These are phyloP conservation scores for Pseudevernia furfuracea DNA, from an alignment of 495 filamentous ascomycete species.

Conservation along the genomic window DNA sequence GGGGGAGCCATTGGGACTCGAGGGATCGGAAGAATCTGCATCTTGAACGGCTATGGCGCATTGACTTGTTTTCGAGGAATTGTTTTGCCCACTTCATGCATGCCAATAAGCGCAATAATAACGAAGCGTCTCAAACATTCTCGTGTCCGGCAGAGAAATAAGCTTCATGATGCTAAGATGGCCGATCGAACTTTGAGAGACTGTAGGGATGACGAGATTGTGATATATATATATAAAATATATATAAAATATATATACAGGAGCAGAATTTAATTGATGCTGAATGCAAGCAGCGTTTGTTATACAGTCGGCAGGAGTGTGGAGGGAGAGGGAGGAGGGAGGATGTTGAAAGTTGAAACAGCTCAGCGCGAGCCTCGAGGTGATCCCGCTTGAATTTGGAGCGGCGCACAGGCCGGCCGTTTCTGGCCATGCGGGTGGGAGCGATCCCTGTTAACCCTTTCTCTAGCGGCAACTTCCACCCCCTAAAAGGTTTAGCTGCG, in stretches of 20 bases:
- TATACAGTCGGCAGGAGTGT: background rate
- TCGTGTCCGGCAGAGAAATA: background rate
- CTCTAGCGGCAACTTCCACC: background rate
- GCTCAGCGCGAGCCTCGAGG: background rate
- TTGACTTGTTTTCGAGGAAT: slow-evolving; percentile 14
- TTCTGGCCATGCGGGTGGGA: background rate
- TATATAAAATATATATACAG: background rate
- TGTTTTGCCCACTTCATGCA: slow-evolving; percentile 16
- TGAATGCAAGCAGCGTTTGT: background rate
- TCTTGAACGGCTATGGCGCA: slow-evolving; percentile 13
- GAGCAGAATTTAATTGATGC: background rate
- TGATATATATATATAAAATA: background rate
- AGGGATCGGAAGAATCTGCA: slow-evolving; percentile 17
- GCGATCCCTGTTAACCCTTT: background rate
- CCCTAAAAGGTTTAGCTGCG: background rate
- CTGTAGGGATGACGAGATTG: background rate
- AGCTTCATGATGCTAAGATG: background rate
- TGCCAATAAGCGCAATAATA: slow-evolving; percentile 11
- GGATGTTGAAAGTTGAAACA: background rate
- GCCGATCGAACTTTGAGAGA: background rate
- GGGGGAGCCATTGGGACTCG: slow-evolving; percentile 32
- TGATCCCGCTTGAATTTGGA: background rate
- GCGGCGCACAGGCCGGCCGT: background rate
- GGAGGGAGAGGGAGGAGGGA: no score
- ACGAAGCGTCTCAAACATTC: background rate